Conservation (phyloP, 768 basidiomycete species). For the Psilocybe azurescens region DNA sequence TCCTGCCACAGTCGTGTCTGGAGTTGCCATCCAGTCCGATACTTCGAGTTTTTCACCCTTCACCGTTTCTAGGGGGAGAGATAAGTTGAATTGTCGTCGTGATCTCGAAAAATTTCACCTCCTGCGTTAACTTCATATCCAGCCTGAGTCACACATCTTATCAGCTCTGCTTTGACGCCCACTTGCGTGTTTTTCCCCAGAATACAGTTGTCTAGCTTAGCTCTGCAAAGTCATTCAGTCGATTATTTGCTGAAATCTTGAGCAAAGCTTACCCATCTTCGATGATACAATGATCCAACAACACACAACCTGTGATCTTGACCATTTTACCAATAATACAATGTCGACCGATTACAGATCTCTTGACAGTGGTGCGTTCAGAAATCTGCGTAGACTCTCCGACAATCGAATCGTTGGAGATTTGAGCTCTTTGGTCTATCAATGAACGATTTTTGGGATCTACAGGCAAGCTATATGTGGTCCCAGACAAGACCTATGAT, state of each 20-base stretch:
- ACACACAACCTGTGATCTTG: slow-evolving; percentile 81
- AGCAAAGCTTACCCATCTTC: slow-evolving; percentile 78
- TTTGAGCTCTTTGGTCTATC: slow-evolving; percentile 83
- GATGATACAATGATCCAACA: slow-evolving; percentile 89
- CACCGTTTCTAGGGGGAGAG: slow-evolving; percentile 45
- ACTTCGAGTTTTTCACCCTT: slow-evolving; percentile 48
- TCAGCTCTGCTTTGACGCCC: slow-evolving; percentile 70
- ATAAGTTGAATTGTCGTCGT: not conserved
- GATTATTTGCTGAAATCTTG: not conserved
- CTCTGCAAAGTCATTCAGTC: slow-evolving; percentile 43
- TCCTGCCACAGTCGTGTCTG: slow-evolving; percentile 22
- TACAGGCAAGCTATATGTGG: slow-evolving; percentile 58
- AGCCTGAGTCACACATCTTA: slow-evolving; percentile 74
- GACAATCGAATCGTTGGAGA: slow-evolving; percentile 82
- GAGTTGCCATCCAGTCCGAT: slow-evolving; percentile 41
- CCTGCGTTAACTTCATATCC: slow-evolving; percentile 74
- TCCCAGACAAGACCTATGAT: slow-evolving; percentile 54
- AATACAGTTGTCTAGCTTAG: slow-evolving; percentile 78
- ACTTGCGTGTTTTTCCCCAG: slow-evolving; percentile 78
- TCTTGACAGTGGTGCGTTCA: slow-evolving; percentile 82
- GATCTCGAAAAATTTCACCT: slow-evolving; percentile 43
- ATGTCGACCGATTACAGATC: slow-evolving; percentile 79
- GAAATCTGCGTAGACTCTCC: slow-evolving; percentile 84
- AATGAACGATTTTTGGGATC: slow-evolving; percentile 67
- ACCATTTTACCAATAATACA: slow-evolving; percentile 85